These are phyloP conservation scores for Neurospora tetrasperma DNA, from an alignment of 495 filamentous ascomycete genomes.

Conservation along the genomic window DNA sequence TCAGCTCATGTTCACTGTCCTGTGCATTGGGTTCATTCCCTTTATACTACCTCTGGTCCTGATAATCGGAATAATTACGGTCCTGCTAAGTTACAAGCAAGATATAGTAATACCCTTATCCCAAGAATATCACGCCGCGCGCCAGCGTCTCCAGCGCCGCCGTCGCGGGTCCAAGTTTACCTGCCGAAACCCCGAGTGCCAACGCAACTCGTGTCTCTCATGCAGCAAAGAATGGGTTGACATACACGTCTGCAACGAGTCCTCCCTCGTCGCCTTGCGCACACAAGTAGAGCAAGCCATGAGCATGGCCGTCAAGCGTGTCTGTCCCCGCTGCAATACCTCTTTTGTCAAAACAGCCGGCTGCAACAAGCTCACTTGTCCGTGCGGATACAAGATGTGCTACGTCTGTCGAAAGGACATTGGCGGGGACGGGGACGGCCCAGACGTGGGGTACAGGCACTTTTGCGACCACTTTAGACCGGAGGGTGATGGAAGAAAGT, in stretches of 20 bases:
- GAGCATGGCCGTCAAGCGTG: slow-evolving; percentile 88
- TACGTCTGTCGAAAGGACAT: slow-evolving; percentile 70
- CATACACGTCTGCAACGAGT: slow-evolving; percentile 71
- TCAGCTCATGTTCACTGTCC: slow-evolving; percentile 30
- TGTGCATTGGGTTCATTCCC: slow-evolving; percentile 37
- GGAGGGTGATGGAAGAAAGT: slow-evolving; percentile 52
- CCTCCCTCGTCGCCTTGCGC: slow-evolving; percentile 71
- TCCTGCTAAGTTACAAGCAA: slow-evolving; percentile 29
- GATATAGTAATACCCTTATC: slow-evolving; percentile 25
- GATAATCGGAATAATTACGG: slow-evolving; percentile 23
- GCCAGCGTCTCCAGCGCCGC: slow-evolving; percentile 50
- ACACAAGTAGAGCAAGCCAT: slow-evolving; percentile 83
- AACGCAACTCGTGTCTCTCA: slow-evolving; percentile 61
- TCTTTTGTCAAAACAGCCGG: slow-evolving; percentile 86
- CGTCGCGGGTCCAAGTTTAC: slow-evolving; percentile 60
- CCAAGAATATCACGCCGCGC: slow-evolving; percentile 39
- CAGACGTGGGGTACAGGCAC: slow-evolving; percentile 63
- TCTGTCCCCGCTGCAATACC: slow-evolving; percentile 80
- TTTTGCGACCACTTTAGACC: slow-evolving; percentile 96
- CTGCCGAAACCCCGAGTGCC: slow-evolving; percentile 59
- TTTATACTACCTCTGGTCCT: slow-evolving; percentile 36
- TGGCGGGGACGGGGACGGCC: slow-evolving; percentile 38
- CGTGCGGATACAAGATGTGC: slow-evolving; percentile 98
- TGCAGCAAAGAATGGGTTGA: slow-evolving; percentile 58
- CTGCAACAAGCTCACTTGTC: slow-evolving; percentile 95